Evolutionary conservation across 2,329 filamentous ascomycete genomes (phyloP).

Genomic region (Drechslerella stenobrocha): DNA sequence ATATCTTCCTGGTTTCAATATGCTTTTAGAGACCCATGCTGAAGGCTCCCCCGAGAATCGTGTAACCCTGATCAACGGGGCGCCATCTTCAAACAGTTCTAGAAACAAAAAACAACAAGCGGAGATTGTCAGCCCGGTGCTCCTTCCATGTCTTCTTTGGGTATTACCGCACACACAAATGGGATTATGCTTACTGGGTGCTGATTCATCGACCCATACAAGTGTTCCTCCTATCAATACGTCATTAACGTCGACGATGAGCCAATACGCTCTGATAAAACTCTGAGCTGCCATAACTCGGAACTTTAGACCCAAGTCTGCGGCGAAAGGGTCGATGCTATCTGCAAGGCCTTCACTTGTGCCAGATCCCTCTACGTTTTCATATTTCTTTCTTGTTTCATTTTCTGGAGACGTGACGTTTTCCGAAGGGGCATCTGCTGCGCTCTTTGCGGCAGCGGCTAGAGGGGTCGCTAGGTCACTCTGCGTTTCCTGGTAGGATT

Average conservation of each 20-base stretch:
- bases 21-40: conserved; percentile 38
- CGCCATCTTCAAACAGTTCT: conserved; percentile 25
- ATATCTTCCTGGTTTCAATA: conserved; percentile 34
- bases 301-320: conserved; percentile 1
- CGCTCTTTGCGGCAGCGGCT: background rate
- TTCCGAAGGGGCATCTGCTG: background rate
- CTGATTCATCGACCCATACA: conserved; percentile 39
- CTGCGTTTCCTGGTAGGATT: conserved; percentile 15
- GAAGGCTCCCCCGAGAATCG: conserved; percentile 12
- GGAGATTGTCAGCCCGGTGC: no score
- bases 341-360: background rate
- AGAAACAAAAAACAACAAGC: no score
- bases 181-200: conserved; percentile 39
- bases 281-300: conserved; percentile 16
- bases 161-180: no score
- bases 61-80: conserved; percentile 13
- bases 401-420: background rate
- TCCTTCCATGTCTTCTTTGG: no score
- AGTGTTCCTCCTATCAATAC: conserved; percentile 25
- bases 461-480: background rate
- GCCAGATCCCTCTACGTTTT: background rate
- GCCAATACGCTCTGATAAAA: conserved; percentile 24
- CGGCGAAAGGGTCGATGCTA: background rate
- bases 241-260: conserved; percentile 17
- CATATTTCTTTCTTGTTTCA: no score